Conservation (phyloP, 2,329 filamentous ascomycete genomes). For the Hypoxylon sp. region DNA sequence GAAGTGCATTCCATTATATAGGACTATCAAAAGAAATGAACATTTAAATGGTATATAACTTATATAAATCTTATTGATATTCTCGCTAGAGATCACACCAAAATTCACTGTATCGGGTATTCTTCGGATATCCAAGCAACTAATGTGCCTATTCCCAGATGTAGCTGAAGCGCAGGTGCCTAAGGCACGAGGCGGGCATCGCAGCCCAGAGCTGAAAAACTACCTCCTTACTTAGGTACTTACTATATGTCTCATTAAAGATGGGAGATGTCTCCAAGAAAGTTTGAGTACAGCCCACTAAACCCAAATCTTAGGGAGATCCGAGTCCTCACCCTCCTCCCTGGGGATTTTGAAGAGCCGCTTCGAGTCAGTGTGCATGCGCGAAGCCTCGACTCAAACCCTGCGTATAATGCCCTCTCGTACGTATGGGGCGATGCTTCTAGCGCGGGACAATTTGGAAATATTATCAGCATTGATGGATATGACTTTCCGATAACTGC, state of each 20-base stretch:
- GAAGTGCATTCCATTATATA: not conserved
- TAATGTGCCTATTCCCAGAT: not conserved
- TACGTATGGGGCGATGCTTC: constrained; percentile 43
- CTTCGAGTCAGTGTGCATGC: constrained; percentile 5
- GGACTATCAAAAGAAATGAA: not conserved
- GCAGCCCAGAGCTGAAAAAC: not conserved
- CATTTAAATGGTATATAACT: not conserved
- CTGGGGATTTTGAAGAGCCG: constrained; percentile 15
- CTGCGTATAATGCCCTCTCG: constrained; percentile 40
- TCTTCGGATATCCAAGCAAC: not conserved
- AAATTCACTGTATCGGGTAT: not conserved
- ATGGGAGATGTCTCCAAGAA: not conserved
- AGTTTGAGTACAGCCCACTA: constrained; percentile 30
- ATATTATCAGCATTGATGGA: constrained; percentile 28
- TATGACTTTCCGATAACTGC: constrained; percentile 22
- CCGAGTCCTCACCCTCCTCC: constrained; percentile 14
- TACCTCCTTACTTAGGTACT: not conserved
- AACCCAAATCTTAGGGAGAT: constrained; percentile 16
- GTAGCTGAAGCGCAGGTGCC: not conserved
- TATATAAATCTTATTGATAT: not conserved
- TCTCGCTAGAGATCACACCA: not conserved
- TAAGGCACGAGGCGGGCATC: not conserved
- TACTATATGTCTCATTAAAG: not conserved
- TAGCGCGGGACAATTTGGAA: constrained; percentile 11
- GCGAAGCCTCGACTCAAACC: constrained; percentile 8